Evolutionary conservation across 139 green algal genomes (phyloP).

Genomic region (Marvania coccoides): DNA sequence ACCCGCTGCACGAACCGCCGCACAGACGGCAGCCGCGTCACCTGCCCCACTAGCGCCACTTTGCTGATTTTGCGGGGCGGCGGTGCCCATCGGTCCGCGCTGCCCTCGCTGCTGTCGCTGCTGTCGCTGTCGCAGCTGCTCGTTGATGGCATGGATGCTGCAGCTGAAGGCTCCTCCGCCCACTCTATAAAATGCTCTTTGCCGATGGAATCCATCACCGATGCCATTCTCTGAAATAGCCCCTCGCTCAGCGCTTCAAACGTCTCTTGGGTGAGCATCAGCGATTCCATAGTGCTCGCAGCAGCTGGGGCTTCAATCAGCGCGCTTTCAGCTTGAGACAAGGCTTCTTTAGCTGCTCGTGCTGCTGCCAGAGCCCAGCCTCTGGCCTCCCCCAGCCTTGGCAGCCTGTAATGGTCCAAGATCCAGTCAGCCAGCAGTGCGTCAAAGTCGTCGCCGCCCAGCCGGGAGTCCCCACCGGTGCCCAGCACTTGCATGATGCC

Average conservation of each 20-base stretch:
- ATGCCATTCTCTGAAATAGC: conserved; percentile 23
- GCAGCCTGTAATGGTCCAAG: no score
- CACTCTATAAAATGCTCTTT: conserved; percentile 22
- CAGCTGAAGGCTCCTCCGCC: conserved; percentile 4
- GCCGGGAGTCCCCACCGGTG: conserved; percentile 53
- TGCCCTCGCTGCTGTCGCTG: conserved; percentile 8
- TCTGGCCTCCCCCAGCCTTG: neutral
- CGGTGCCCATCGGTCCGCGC: conserved; percentile 31
- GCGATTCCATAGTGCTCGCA: neutral
- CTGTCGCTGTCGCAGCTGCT: neutral
- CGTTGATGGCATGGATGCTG: neutral
- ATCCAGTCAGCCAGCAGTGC: conserved; percentile 34
- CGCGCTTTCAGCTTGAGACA: neutral
- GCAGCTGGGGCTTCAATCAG: neutral
- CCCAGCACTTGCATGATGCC: conserved; percentile 61
- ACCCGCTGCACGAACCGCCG: conserved; percentile 35
- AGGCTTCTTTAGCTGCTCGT: neutral
- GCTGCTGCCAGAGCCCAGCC: conserved; percentile 10
- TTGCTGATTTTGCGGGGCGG: conserved; percentile 49
- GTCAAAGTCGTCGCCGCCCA: conserved; percentile 78
- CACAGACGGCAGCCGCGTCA: conserved; percentile 54
- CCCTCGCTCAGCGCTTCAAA: conserved; percentile 4
- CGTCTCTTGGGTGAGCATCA: conserved; percentile 1
- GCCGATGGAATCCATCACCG: conserved; percentile 16
- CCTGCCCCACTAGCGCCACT: conserved; percentile 65